Evolutionary conservation across 306 rosid species (phyloP).

Genomic region (Gillenia trifoliata): DNA sequence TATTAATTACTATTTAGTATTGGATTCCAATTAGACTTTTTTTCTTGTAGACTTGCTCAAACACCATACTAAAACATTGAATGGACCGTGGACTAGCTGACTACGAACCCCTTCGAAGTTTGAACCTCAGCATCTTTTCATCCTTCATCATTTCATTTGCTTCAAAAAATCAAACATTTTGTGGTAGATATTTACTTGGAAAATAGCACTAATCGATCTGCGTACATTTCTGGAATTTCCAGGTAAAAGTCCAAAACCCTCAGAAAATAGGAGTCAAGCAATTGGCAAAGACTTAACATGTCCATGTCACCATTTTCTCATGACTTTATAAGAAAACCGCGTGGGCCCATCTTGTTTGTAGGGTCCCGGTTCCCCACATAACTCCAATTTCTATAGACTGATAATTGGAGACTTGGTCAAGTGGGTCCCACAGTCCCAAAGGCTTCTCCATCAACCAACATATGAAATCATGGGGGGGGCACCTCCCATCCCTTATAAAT

Average conservation of each 20-base stretch:
- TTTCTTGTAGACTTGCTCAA: constrained; percentile 32
- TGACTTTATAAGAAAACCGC: constrained; percentile 43
- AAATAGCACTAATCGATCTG: neutral
- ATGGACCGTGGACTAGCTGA: constrained; percentile 23
- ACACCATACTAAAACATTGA: constrained; percentile 2
- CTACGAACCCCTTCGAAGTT: neutral
- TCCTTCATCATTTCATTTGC: neutral
- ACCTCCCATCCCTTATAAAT: neutral
- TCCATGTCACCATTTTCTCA: neutral
- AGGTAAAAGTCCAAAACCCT: constrained; percentile 34
- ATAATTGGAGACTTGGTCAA: constrained; percentile 29
- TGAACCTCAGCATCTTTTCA: neutral
- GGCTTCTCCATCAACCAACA: neutral
- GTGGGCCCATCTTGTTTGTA: constrained; percentile 40
- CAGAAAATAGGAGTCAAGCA: constrained; percentile 19
- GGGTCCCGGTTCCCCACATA: neutral
- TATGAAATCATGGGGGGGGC: neutral
- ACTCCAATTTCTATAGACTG: neutral
- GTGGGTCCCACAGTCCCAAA: neutral
- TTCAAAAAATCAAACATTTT: neutral
- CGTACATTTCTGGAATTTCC: constrained; percentile 22
- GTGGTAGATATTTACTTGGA: constrained; percentile 7
- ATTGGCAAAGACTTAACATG: neutral
- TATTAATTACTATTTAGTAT: neutral
- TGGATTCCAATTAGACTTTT: constrained; percentile 10